Evolutionary conservation across 768 basidiomycete genomes (phyloP).

Genomic region (Psilocybe cyanescens): DNA sequence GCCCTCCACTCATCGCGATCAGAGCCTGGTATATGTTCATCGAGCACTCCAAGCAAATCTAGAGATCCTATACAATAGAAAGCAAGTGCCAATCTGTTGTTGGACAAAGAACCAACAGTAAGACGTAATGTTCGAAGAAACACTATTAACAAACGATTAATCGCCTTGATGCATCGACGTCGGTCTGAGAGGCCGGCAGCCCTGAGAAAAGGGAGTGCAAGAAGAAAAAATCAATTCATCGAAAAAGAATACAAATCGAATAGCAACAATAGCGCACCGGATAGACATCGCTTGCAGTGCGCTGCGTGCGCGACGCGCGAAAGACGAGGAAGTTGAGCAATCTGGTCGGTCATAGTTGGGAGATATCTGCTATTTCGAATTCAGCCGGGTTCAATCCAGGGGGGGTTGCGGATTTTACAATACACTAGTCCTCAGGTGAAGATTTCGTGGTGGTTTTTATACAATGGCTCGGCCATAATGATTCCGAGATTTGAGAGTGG

Average conservation of each 20-base stretch:
- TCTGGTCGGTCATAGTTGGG: slow-evolving; percentile 18
- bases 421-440: background rate
- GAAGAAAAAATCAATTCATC: background rate
- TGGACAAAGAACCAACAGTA: slow-evolving; percentile 8
- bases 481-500: background rate
- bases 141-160: slow-evolving; percentile 15
- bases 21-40: slow-evolving; percentile 44
- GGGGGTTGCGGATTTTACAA: background rate
- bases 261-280: slow-evolving; percentile 34
- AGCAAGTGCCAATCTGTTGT: slow-evolving; percentile 72
- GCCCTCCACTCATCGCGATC: slow-evolving; percentile 70
- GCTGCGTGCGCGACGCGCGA: slow-evolving; percentile 57
- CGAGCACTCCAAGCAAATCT: slow-evolving; percentile 68
- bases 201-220: slow-evolving; percentile 30
- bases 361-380: slow-evolving; percentile 14
- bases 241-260: background rate
- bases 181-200: slow-evolving; percentile 69
- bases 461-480: background rate
- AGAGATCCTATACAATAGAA: slow-evolving; percentile 90
- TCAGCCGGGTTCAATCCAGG: slow-evolving; percentile 6
- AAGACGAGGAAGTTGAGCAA: slow-evolving; percentile 35
- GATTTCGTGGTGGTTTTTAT: slow-evolving; percentile 12
- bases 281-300: slow-evolving; percentile 71
- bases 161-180: slow-evolving; percentile 76
- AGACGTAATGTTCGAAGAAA: slow-evolving; percentile 11